phyloP scores from a whole-genome alignment of 805 yeast species.

The Priceomyces melissophilus region DNA sequence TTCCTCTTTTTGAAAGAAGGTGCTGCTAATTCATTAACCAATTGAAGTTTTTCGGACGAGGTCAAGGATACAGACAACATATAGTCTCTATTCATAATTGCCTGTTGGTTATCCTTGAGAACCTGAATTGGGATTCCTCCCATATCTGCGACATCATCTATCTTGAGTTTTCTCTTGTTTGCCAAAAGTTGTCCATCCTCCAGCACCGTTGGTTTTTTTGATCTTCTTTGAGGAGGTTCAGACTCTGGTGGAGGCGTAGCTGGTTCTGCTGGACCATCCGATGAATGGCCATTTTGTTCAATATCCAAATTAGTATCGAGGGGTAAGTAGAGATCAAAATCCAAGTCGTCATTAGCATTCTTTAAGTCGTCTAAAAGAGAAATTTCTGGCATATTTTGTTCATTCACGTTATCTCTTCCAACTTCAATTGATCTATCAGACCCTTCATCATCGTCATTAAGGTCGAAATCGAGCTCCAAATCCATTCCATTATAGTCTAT shows the following conservation, averaged over 20 bases:
- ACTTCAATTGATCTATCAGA: conserved; percentile 49
- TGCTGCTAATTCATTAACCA: conserved; percentile 32
- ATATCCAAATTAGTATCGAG: conserved; percentile 30
- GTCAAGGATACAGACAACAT: conserved; percentile 25
- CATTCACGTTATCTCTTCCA: conserved; percentile 42
- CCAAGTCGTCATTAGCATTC: conserved; percentile 18
- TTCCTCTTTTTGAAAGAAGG: conserved; percentile 30
- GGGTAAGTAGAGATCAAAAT: conserved; percentile 38
- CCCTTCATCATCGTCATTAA: conserved; percentile 17
- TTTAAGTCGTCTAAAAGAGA: conserved; percentile 19
- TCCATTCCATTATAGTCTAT: conserved; percentile 36
- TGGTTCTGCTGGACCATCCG: conserved; percentile 17
- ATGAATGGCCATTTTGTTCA: conserved; percentile 8
- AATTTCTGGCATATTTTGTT: conserved; percentile 20
- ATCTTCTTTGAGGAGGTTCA: conserved; percentile 1
- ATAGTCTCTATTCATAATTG: conserved; percentile 19
- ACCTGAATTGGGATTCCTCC: conserved; percentile 40
- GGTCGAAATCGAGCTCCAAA: conserved; percentile 51
- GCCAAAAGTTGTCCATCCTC: conserved; percentile 47
- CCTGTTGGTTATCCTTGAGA: conserved; percentile 27
- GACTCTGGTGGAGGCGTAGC: conserved; percentile 15
- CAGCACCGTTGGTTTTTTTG: conserved; percentile 20
- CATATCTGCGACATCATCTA: conserved; percentile 46
- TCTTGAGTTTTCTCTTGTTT: conserved; percentile 39
- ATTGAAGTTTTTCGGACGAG: conserved; percentile 29